Base-by-base conservation (phyloP, 2,329 filamentous ascomycete species). In the Mycosphaerella sp. region DNA sequence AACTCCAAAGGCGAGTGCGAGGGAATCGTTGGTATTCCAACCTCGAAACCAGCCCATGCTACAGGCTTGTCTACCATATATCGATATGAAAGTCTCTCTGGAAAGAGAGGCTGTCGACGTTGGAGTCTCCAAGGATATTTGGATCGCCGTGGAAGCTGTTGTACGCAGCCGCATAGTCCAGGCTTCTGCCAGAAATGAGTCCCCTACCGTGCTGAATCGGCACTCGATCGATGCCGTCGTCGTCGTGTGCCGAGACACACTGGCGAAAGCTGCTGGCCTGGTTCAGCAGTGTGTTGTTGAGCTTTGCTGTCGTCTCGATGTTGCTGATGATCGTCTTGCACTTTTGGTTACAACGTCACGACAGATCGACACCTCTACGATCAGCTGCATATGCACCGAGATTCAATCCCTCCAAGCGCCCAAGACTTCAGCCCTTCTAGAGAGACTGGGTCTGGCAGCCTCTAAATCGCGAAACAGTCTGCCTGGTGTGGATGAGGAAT, bases 61-160 rank as follows among this genome's bases (percentile, higher is more conserved):
- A 9, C 46, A 50, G 26, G 23, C 55, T 10, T 44, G 48, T 11
- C 55, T 64, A 4, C 65, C 66, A n/a, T 66, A 58, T 34, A 57
- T 69, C 14, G 57, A 64, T 7, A 54, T 68, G n/a, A 43, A 53
- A 8, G 55, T 67, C 8, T 55, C 40, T 6, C 23, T 59, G 4
- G 64, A 66, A 46, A 55, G 54, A 8, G 42, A 54, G 9, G 54
- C 57, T 6, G 56, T 69, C 14, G 67, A 69, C 51, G 54, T 63
- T 2, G 51, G 54, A n/a, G 32, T 56, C 8, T 57, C 62, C 7
- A 53, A 54, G 21, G 59, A 62, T 29, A 52, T 67, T 4, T 69
- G 67, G 67, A 60, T 68, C 8, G 59, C 64, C 14, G 55, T 68
- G 7, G 60, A 66, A 53, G 63, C 64, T 8, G 61, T 56, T 11